These are phyloP conservation scores for Leptographium galeiforme DNA, from an alignment of 2,329 filamentous ascomycete genomes.

Conservation along the genomic window DNA sequence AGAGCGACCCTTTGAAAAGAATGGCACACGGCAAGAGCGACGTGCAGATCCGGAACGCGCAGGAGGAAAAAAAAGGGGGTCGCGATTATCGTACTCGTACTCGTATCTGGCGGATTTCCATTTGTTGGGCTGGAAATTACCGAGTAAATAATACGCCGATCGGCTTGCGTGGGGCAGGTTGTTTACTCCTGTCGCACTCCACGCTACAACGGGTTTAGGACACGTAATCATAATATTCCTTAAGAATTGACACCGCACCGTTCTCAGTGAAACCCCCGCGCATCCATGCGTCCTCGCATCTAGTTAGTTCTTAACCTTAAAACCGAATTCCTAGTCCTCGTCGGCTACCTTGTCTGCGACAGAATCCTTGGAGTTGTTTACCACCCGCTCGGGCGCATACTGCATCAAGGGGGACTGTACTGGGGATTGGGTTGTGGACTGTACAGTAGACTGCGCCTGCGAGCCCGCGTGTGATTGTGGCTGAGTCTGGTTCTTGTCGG, in stretches of 20 bases:
- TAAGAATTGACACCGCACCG: not conserved
- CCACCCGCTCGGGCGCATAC: slow-evolving; percentile 32
- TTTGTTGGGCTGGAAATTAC: not conserved
- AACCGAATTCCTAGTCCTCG: slow-evolving; percentile 21
- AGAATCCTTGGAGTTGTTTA: slow-evolving; percentile 35
- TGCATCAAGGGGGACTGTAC: slow-evolving; percentile 1
- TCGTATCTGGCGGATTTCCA: not conserved
- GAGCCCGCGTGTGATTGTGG: slow-evolving; percentile 5
- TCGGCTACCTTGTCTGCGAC: slow-evolving; percentile 39
- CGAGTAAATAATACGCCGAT: not conserved
- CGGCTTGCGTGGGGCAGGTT: not conserved
- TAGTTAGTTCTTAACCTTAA: not conserved
- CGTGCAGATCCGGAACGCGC: not conserved
- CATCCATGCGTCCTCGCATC: not conserved
- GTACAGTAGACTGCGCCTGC: slow-evolving; percentile 3
- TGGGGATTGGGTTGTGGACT: slow-evolving; percentile 5
- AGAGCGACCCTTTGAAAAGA: not conserved
- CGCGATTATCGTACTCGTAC: slow-evolving; percentile 1
- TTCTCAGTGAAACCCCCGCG: not conserved
- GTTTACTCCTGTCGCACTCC: not conserved
- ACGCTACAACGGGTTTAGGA: too few relatives aligned
- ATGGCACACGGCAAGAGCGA: not conserved
- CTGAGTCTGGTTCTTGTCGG: not conserved
- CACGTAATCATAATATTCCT: not conserved
- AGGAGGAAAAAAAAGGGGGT: not conserved